These are phyloP conservation scores for Sclerospora graminicola DNA, from an alignment of 352 stramenopile species.

Conservation along the genomic window DNA sequence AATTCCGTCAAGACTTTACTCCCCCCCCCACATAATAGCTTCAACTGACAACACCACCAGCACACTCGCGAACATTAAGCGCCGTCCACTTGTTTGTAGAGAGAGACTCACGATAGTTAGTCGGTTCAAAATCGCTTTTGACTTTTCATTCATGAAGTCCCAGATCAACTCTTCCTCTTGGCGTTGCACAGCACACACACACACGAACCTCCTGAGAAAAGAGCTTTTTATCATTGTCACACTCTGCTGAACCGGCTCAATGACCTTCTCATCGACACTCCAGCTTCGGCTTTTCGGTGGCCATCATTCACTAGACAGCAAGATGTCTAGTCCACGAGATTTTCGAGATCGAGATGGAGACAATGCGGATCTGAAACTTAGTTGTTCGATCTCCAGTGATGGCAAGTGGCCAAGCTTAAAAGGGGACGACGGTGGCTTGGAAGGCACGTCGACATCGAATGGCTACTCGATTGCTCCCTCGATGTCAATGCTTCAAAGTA, in stretches of 20 bases:
- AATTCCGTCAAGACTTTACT: neutral
- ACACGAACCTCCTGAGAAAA: slow-evolving; percentile 2
- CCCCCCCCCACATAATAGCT: neutral
- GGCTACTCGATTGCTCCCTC: slow-evolving; percentile 1
- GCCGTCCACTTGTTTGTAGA: slow-evolving; percentile 12
- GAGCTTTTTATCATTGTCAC: slow-evolving; percentile 9
- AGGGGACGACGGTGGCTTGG: slow-evolving; percentile 6
- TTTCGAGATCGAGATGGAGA: slow-evolving; percentile 2
- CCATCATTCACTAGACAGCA: slow-evolving; percentile 19
- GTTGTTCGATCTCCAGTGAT: slow-evolving; percentile 11
- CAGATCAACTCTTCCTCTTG: slow-evolving; percentile 10
- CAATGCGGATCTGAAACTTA: slow-evolving; percentile 8
- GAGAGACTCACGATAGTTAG: neutral
- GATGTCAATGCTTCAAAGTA: neutral
- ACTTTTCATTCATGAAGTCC: slow-evolving; percentile 37
- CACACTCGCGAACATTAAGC: slow-evolving; percentile 20
- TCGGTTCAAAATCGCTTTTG: no score
- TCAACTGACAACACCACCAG: slow-evolving; percentile 9
- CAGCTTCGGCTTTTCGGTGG: slow-evolving; percentile 18
- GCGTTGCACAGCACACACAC: slow-evolving; percentile 2
- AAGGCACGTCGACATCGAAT: neutral
- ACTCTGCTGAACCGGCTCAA: slow-evolving; percentile 9
- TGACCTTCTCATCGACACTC: slow-evolving; percentile 26
- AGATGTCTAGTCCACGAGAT: slow-evolving; percentile 8
- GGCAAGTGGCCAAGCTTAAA: slow-evolving; percentile 19